Evolutionary conservation across 2,329 filamentous ascomycete species (phyloP), one percentile per base, ranked within the genome.

Genomic region (Fusarium brachygibbosum): DNA sequence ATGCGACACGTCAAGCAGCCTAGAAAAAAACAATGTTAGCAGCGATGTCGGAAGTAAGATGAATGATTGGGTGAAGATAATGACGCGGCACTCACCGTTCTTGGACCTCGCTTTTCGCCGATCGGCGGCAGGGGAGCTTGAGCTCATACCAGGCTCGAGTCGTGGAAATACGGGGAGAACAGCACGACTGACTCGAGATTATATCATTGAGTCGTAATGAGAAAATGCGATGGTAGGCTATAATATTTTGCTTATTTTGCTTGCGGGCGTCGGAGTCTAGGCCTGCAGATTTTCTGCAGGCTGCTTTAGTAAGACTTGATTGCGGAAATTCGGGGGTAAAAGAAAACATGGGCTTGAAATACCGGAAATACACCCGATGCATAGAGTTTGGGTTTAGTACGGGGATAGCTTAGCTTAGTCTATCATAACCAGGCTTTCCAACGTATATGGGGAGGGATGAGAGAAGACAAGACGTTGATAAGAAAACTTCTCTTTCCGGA

Each of bases 1-100:
- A 73, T 69, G 8, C 70, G 70, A 28, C 70, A 73, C 2, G 70
- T 73, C 29, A 73, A 29, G 48, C 70, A 73, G 1, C 70, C 70
- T 63, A 9, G 58, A 3, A 17, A 29, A 5, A 4, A 12, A 4
- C 23, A n/a, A 40, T 8, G 14, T 59, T 14, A 48, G 38, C 5
- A 32, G 35, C 10, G 25, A n/a, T 25, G 17, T 41, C 29, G 40
- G 45, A 31, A 44, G 12, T 34, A 14, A 38, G 44, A 41, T 6
- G 11, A 28, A 29, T 7, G 2, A 28, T 44, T 28, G 23, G 23
- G 17, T 5, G 10, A 28, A 13, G 11, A n/a, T 4, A 5, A 28
- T n/a, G 25, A 23, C 16, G 14, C 25, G 45, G 7, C n/a, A 21
- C 31, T 4, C 52, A 73, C 70, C 70, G 34, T 73, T 73, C 45